Base-by-base conservation (phyloP, 2,329 filamentous ascomycete genomes). In the Penicillium sp. region DNA sequence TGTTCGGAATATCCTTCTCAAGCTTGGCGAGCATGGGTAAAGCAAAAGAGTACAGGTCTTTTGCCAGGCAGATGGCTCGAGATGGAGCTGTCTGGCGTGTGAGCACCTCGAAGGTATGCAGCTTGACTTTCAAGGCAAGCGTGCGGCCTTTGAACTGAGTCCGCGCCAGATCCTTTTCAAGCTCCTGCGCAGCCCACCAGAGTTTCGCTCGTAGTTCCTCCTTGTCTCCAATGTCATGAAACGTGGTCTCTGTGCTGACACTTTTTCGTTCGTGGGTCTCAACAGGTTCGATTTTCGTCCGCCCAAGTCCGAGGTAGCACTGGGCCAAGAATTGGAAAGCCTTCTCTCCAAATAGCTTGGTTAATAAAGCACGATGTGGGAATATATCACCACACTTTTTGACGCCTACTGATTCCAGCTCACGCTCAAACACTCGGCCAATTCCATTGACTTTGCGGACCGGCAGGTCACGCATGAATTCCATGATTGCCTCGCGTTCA, bases 391-490 rank as follows among this genome's bases (percentile, higher is more conserved):
- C 92, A 69, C 92, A 97, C 0, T 87, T 94, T 70, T 89, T 89
- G 66, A 97, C 83, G 0, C 92, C 92, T 45, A 97, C 87, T 4
- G 93, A 91, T 44, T 90, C 85, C 2, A 99, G 82, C 71, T 99
- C 91, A 55, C 94, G 85, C 75, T 97, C 94, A 60, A 97, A 87
- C 0, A 97, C 94, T 23, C 94, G 85, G 0, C 94, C 94, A n/a
- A 99, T 84, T 1, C 94, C 94, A 64, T 97, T 97, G 43, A 97
- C 90, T 70, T 97, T 97, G 34, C 94, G 84, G 0, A 91, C 92
- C 0, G 92, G 88, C 25, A 99, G 79, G 31, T 87, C 83, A 11
- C 83, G 82, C 89, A 97, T 96, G 70, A 97, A 97, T 0, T 82
- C 77, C 83, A 97, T 86, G 58, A 99, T 91, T 0, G 85, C 82